Base-by-base conservation (phyloP, 2,329 filamentous ascomycete species). In the Monilinia laxa region DNA sequence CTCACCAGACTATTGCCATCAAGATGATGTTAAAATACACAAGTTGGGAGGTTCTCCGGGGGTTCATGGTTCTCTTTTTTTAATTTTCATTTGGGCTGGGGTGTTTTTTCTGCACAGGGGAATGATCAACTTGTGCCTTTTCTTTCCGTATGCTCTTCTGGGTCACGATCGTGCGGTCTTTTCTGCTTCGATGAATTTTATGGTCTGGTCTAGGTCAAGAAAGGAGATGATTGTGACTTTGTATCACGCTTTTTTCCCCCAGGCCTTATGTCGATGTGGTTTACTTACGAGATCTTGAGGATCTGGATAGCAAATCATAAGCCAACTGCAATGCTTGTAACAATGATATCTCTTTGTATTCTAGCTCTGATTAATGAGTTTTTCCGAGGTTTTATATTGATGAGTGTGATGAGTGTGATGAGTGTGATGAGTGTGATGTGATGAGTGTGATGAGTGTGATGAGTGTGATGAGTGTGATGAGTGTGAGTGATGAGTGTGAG, bases 271-370 rank as follows among this genome's bases (percentile, higher is more conserved):
- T 28, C 23, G 25, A 16, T 28, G 28, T 52, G 49, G 28, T 31
- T 54, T 54, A 54, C 25, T 20, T 31, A 25, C 28, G 9, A 31
- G 25, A 31, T 54, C 25, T 54, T 20, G 9, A 11, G 28, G 25
- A 54, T 54, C 52, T 11, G 25, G 25, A 54, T 54, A 14, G 25
- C 28, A 20, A 11, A 31, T 54, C n/a, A 69, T 70, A 72, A 70
- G 7, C 56, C 68, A 51, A 68, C 72, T 72, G 31, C 72, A 73
- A 70, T 73, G 68, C 65, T 70, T 72, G 71, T 70, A 71, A 66
- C 71, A 72, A 75, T 70, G 71, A 68, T 68, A 69, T 72, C 70
- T 31, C 20, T 68, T 76, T 59, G 73, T 76, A 75, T 72, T 75
- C 73, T 76, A 75, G 71, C 68, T 73, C 57, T 71, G 64, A 65